These are phyloP conservation scores for Penicillium ochrochloron DNA, from an alignment of 495 filamentous ascomycete genomes.

Conservation along the genomic window DNA sequence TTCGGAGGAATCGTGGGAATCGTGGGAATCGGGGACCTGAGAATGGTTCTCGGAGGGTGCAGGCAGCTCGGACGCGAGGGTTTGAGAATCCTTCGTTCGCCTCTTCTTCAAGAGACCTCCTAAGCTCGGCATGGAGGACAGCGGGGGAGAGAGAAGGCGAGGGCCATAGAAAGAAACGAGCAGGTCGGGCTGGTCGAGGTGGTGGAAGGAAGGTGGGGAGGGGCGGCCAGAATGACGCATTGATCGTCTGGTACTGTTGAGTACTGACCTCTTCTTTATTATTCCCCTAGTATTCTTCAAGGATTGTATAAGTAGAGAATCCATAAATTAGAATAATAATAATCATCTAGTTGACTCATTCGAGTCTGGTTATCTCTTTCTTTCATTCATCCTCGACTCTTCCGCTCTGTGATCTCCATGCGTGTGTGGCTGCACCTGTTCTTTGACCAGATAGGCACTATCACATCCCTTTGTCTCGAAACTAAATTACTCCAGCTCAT, in stretches of 20 bases:
- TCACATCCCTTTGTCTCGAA: background rate
- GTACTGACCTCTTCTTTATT: background rate
- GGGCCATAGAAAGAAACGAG: slow-evolving; percentile 15
- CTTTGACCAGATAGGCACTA: background rate
- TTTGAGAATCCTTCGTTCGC: slow-evolving; percentile 81
- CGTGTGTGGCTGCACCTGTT: slow-evolving; percentile 1
- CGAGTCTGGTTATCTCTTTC: background rate
- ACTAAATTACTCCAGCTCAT: background rate
- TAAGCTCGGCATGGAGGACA: slow-evolving; percentile 52
- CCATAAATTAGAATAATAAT: too few relatives aligned
- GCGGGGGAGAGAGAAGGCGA: slow-evolving; percentile 16
- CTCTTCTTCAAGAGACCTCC: slow-evolving; percentile 94
- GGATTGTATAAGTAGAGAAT: too few relatives aligned
- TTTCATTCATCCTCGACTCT: background rate
- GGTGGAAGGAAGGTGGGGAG: slow-evolving; percentile 30
- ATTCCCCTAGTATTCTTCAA: too few relatives aligned
- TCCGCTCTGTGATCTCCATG: background rate
- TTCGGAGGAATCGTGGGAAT: slow-evolving; percentile 29
- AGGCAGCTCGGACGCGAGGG: slow-evolving; percentile 56
- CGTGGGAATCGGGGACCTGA: slow-evolving; percentile 47
- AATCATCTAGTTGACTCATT: background rate
- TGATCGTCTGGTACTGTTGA: slow-evolving; percentile 23
- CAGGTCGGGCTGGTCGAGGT: slow-evolving; percentile 21
- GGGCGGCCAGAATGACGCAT: slow-evolving; percentile 39
- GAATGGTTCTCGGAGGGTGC: slow-evolving; percentile 55